Conservation (phyloP, 1,139 yeast genomes). For the Pichia sp. region DNA sequence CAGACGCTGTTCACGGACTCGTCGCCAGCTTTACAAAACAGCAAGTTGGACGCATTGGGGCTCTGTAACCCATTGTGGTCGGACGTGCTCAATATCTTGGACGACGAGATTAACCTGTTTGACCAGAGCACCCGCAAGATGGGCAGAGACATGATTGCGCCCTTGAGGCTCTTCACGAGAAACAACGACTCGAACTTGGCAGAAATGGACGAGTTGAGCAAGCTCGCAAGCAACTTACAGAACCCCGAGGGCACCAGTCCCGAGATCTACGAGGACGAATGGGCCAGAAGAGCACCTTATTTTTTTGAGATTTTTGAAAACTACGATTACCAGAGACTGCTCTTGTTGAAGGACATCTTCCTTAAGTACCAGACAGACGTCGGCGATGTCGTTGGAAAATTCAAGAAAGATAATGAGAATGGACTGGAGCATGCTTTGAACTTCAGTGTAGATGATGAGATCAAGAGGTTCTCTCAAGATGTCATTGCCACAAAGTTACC, state of each 20-base stretch:
- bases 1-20: conserved; percentile 34
- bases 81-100: conserved; percentile 48
- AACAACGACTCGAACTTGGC: conserved; percentile 49
- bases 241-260: conserved; percentile 29
- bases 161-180: conserved; percentile 49
- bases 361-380: conserved; percentile 65
- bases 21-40: conserved; percentile 30
- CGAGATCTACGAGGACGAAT: conserved; percentile 33
- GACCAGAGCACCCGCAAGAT: conserved; percentile 49
- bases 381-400: conserved; percentile 43
- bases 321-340: conserved; percentile 65
- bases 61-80: conserved; percentile 55
- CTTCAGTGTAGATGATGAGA: conserved; percentile 56
- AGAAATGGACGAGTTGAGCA: conserved; percentile 41
- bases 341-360: conserved; percentile 62
- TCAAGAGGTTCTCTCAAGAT: conserved; percentile 52
- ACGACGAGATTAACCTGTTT: conserved; percentile 49
- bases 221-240: conserved; percentile 37
- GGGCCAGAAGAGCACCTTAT: conserved; percentile 78
- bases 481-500: conserved; percentile 26
- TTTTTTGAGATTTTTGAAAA: conserved; percentile 73
- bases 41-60: conserved; percentile 50
- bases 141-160: conserved; percentile 53
- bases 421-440: conserved; percentile 63
- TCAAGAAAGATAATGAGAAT: conserved; percentile 54